Evolutionary conservation across 768 basidiomycete genomes (phyloP).

Genomic region (Rhodotorula diobovata): DNA sequence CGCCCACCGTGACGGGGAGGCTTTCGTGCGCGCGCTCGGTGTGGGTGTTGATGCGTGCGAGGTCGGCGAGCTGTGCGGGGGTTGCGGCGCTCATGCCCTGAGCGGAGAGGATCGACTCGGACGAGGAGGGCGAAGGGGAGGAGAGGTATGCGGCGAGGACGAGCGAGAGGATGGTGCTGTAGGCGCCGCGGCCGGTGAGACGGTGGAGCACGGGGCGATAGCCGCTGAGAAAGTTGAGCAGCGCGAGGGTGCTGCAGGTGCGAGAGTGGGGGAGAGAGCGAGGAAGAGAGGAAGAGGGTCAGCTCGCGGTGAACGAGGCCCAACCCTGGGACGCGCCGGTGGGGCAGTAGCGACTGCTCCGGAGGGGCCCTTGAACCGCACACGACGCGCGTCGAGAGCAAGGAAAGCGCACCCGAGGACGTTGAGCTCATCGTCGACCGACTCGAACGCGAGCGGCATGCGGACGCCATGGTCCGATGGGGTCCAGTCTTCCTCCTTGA

Average conservation of each 20-base stretch:
- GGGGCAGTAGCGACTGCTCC: too few species aligned
- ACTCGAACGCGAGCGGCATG: slow-evolving; percentile 74
- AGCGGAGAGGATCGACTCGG: slow-evolving; percentile 61
- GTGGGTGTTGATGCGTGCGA: slow-evolving; percentile 67
- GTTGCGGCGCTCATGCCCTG: slow-evolving; percentile 60
- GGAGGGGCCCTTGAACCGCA: too few species aligned
- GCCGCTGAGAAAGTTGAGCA: slow-evolving; percentile 74
- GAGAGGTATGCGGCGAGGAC: slow-evolving; percentile 65
- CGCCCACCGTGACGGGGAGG: slow-evolving; percentile 62
- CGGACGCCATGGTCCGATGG: slow-evolving; percentile 58
- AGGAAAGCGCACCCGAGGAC: slow-evolving; percentile 54
- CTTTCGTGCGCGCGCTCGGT: slow-evolving; percentile 65
- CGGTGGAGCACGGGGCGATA: slow-evolving; percentile 69
- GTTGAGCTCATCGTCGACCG: slow-evolving; percentile 69
- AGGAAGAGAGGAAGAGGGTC: neutral
- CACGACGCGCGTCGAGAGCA: neutral
- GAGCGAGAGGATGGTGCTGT: slow-evolving; percentile 73
- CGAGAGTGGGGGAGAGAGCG: too few species aligned
- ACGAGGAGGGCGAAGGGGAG: too few species aligned
- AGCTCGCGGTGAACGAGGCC: too few species aligned
- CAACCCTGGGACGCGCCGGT: too few species aligned
- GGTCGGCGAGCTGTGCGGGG: slow-evolving; percentile 61
- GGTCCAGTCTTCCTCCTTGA: neutral
- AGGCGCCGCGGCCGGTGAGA: slow-evolving; percentile 72
- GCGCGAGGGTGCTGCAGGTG: slow-evolving; percentile 10